These are phyloP conservation scores for Auricularia cornea DNA, from an alignment of 768 basidiomycete genomes.

Conservation along the genomic window DNA sequence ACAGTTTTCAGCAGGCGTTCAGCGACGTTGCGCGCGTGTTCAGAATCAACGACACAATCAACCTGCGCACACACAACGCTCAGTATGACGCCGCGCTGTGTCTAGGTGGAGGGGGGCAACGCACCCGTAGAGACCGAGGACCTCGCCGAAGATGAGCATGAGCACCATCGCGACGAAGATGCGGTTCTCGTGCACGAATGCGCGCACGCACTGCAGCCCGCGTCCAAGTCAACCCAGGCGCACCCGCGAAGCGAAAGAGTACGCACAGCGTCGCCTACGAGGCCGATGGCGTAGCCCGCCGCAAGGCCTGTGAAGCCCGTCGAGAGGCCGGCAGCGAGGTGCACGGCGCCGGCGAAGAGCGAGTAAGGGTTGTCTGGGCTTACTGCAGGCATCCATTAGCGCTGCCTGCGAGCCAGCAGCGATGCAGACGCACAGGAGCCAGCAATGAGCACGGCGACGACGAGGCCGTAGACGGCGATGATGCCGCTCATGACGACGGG, in stretches of 20 bases:
- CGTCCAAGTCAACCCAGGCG: too few relatives aligned
- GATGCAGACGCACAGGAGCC: constrained; percentile 55
- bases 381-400: too few relatives aligned
- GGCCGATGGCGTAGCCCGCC: constrained; percentile 91
- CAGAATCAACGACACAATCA: background rate
- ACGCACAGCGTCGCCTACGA: constrained; percentile 87
- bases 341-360: constrained; percentile 80
- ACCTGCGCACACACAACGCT: constrained; percentile 3
- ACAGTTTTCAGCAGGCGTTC: too few relatives aligned
- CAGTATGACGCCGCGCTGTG: background rate
- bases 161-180: constrained; percentile 96
- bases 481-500: constrained; percentile 99
- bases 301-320: constrained; percentile 89
- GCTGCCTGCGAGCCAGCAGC: too few relatives aligned
- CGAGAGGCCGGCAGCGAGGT: constrained; percentile 85
- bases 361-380: constrained; percentile 59
- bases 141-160: constrained; percentile 88
- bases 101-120: constrained; percentile 16
- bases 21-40: too few relatives aligned
- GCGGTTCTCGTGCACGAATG: constrained; percentile 82
- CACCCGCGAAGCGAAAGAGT: too few relatives aligned
- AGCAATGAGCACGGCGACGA: constrained; percentile 88
- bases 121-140: constrained; percentile 81
- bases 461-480: constrained; percentile 94
- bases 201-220: constrained; percentile 65